These are phyloP conservation scores for Cenchrus fungigraminus DNA, from an alignment of 176 grass and related monocot species.

Conservation along the genomic window DNA sequence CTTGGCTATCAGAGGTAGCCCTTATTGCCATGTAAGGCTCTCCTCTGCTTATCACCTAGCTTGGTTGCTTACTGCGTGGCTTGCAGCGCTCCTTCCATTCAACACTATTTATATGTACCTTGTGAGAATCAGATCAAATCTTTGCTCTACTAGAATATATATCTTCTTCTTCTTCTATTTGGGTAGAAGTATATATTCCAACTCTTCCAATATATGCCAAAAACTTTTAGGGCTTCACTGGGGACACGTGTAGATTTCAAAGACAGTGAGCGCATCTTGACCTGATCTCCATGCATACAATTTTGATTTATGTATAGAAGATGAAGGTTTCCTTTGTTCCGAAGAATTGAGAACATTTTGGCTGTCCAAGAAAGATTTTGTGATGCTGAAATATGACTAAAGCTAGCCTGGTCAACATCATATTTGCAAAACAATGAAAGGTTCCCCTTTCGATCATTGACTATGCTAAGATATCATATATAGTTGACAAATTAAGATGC, in stretches of 20 bases:
- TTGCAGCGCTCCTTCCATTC: conserved; percentile 6
- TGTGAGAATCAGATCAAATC: conserved; percentile 6
- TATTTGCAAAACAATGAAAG: not conserved
- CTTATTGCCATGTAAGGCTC: conserved; percentile 37
- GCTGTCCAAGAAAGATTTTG: not conserved
- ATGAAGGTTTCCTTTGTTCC: conserved; percentile 21
- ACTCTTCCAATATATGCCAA: not conserved
- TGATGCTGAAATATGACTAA: conserved; percentile 28
- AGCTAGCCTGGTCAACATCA: not conserved
- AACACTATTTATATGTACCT: conserved; percentile 23
- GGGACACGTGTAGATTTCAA: conserved; percentile 16
- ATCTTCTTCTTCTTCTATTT: not conserved
- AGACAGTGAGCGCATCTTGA: conserved; percentile 16
- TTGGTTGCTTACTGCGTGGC: not conserved
- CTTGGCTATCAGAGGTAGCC: conserved; percentile 35
- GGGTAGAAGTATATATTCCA: conserved; percentile 18
- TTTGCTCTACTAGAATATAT: not conserved
- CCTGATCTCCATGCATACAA: not conserved
- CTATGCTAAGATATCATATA: conserved; percentile 9
- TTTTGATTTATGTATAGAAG: not conserved
- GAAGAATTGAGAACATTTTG: conserved; percentile 23
- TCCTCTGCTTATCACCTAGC: not conserved
- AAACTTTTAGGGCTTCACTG: conserved; percentile 15
- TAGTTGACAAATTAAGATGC: conserved; percentile 20
- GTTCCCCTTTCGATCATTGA: not conserved